Percentiles rank a stretch among this genome's conserved stretches.
These are phyloP conservation scores for Megacollybia marginata DNA, from an alignment of 768 basidiomycete genomes.

Conservation along the genomic window DNA sequence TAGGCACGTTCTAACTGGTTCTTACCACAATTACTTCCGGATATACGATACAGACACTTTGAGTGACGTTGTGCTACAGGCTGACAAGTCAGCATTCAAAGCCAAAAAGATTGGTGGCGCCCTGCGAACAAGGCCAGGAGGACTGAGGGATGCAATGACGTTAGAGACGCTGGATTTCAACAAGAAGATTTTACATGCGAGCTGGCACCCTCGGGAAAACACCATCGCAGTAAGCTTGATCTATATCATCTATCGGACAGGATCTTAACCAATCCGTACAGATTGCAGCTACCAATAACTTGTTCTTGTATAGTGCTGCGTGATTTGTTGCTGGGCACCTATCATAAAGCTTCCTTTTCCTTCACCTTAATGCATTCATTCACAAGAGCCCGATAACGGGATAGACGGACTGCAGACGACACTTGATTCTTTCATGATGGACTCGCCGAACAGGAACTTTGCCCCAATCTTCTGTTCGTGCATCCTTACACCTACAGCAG, in stretches of 20 bases:
- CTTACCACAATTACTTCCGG: constrained; percentile 99
- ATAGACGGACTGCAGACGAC: background rate
- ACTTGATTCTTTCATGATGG: background rate
- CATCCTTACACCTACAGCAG: background rate
- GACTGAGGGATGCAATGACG: constrained; percentile 81
- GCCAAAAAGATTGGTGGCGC: constrained; percentile 97
- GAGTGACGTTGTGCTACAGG: constrained; percentile 90
- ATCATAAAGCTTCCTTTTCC: background rate
- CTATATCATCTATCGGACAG: background rate
- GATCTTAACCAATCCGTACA: constrained; percentile 20
- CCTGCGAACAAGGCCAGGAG: constrained; percentile 57
- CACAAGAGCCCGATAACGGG: background rate
- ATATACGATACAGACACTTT: constrained; percentile 91
- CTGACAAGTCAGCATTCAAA: constrained; percentile 99
- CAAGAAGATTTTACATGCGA: constrained; percentile 94
- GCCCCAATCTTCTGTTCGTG: background rate
- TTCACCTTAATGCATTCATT: background rate
- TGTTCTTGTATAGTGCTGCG: constrained; percentile 79
- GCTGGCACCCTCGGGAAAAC: constrained; percentile 98
- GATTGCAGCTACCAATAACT: constrained; percentile 97
- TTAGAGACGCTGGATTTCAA: constrained; percentile 85
- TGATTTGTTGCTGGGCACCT: constrained; percentile 17
- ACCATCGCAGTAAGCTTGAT: constrained; percentile 80
- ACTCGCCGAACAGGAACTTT: background rate
- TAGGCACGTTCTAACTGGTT: constrained; percentile 97